Conservation (phyloP, 140 eudicot species). For the Oenanthe javanica region DNA sequence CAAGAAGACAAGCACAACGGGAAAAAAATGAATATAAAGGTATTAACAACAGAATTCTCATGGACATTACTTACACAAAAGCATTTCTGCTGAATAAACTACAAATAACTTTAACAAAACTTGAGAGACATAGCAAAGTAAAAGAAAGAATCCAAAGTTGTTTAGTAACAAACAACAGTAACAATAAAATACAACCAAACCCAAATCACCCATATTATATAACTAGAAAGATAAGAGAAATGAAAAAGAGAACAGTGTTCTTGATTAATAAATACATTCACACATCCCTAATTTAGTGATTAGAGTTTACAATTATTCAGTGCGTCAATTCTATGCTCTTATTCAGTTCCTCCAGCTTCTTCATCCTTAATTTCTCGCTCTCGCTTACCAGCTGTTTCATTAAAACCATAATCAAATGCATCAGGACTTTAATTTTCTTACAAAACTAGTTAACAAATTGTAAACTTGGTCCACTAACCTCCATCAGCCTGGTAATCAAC, state of each 20-base stretch:
- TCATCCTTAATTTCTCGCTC: conserved; percentile 94
- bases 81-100: conserved; percentile 3
- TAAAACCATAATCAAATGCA: background rate
- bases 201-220: conserved; percentile 42
- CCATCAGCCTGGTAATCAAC: conserved; percentile 84
- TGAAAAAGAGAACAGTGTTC: conserved; percentile 26
- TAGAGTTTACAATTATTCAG: conserved; percentile 26
- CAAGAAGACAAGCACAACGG: background rate
- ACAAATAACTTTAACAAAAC: conserved; percentile 9
- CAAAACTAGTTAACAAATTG: conserved; percentile 10
- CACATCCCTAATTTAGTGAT: conserved; percentile 47
- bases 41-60: background rate
- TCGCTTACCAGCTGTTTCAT: conserved; percentile 82
- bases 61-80: background rate
- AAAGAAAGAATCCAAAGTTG: conserved; percentile 14
- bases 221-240: conserved; percentile 32
- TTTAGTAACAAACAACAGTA: conserved; percentile 54
- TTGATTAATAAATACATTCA: conserved; percentile 51
- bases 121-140: conserved; percentile 1
- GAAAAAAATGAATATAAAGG: background rate
- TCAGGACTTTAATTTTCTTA: background rate
- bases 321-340: conserved; percentile 77
- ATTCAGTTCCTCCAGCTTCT: conserved; percentile 95
- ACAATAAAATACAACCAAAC: conserved; percentile 40
- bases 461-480: conserved; percentile 37